Percentiles rank a stretch among this genome's conserved stretches.
Evolutionary conservation across 2,329 filamentous ascomycete genomes (phyloP).

Genomic region (Salinomyces thailandicus): DNA sequence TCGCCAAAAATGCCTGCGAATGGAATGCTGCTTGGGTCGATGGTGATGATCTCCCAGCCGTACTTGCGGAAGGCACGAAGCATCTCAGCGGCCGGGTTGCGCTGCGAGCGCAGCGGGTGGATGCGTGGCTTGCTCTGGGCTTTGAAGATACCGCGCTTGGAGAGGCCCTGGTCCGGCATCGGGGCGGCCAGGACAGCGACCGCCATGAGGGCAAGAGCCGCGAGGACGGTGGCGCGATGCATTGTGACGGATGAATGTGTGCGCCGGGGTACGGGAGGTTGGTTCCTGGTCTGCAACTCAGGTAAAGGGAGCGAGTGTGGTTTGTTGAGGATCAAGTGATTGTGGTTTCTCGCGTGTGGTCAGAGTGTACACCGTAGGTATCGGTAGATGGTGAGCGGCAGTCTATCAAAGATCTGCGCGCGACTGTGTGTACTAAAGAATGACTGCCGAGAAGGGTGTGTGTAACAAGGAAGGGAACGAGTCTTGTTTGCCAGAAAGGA

Average conservation of each 20-base stretch:
- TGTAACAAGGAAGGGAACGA: background rate
- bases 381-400: background rate
- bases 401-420: constrained; percentile 7
- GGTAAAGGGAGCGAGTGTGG: too few relatives aligned
- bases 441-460: constrained; percentile 4
- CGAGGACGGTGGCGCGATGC: constrained; percentile 11
- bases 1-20: background rate
- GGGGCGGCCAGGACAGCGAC: constrained; percentile 40
- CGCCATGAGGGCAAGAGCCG: constrained; percentile 39
- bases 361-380: too few relatives aligned
- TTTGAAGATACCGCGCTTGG: constrained; percentile 50
- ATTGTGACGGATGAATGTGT: constrained; percentile 3
- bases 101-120: constrained; percentile 41
- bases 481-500: background rate
- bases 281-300: too few relatives aligned
- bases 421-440: constrained; percentile 4
- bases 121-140: constrained; percentile 36
- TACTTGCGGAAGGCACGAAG: constrained; percentile 60
- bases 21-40: constrained; percentile 6
- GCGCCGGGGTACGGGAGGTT: too few relatives aligned
- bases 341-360: background rate
- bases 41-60: constrained; percentile 28
- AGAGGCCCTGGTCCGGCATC: constrained; percentile 26
- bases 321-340: too few relatives aligned
- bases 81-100: constrained; percentile 52